Conservation (phyloP, 73 alveolate genomes). For the Paramecium caudatum region DNA sequence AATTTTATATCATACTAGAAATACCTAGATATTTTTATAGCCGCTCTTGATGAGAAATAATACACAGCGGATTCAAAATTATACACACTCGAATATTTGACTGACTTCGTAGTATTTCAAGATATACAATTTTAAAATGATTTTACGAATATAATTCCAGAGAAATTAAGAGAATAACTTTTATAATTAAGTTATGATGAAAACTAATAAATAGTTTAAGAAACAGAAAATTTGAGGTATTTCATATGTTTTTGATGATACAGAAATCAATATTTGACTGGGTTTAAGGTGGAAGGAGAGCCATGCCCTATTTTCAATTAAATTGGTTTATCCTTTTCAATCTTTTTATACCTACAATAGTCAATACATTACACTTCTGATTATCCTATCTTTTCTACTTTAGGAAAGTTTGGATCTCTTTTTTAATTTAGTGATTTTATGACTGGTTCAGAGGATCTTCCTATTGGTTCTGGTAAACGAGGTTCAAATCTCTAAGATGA, state of each 20-base stretch:
- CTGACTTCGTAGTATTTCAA: too few species aligned
- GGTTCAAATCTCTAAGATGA: conserved; percentile 68
- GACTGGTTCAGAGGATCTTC: conserved; percentile 52
- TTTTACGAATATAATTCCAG: not conserved
- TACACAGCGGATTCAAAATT: too few species aligned
- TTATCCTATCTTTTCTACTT: conserved; percentile 71
- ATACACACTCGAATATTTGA: too few species aligned
- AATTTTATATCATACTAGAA: too few species aligned
- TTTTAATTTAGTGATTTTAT: conserved; percentile 62
- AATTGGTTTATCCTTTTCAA: conserved; percentile 73
- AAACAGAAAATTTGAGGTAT: not conserved
- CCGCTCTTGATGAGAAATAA: too few species aligned
- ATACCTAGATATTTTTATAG: too few species aligned
- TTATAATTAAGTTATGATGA: not conserved
- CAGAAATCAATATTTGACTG: conserved; percentile 68
- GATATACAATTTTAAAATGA: conserved; percentile 18
- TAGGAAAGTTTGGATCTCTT: conserved; percentile 66
- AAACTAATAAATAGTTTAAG: not conserved
- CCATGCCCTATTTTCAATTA: conserved; percentile 77
- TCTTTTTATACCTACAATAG: conserved; percentile 34
- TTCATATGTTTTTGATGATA: conserved; percentile 20
- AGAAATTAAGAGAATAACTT: not conserved
- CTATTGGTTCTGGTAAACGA: conserved; percentile 10
- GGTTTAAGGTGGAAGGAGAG: conserved; percentile 71
- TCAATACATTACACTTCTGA: conserved; percentile 27